Base-by-base conservation (phyloP, 2,329 filamentous ascomycete genomes). In the Ophiostoma tasmaniense region DNA sequence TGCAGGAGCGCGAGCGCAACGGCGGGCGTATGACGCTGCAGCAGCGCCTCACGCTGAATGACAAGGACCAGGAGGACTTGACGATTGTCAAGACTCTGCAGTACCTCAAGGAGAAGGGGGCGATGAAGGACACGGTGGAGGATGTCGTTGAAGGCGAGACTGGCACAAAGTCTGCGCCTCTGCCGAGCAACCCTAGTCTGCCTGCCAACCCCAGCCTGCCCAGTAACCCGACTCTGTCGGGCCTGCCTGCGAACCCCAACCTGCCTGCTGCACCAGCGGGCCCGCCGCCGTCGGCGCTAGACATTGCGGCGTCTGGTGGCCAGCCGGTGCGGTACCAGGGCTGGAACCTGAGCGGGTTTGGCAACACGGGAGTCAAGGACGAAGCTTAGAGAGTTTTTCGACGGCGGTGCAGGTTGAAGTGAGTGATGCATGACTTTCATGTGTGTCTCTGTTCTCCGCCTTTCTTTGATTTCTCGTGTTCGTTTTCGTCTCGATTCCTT, bases 61-160 rank as follows among this genome's bases (percentile, higher is more conserved):
- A 89, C 75, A 88, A 89, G 75, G 86, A 89, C 71, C 86, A 89
- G 75, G 86, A 89, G 74, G 87, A 90, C 75, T 80, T 89, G 73
- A 85, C 86, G 10, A 85, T 89, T 71, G 82, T 90, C 67, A 85
- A 87, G 76, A 87, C 86, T 6, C 87, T 90, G 71, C 85, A 89
- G 73, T 88, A 89, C 73, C 81, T 89, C 71, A 85, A 86, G 72
- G 81, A 87, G 62, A 86, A 83, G 75, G 85, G 85, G n/a, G 76
- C 84, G 66, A 80, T 86, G 76, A 76, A 78, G 67, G 73, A 73
- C n/a, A 77, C 68, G 8, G 33, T 8, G 33, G 33, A 33, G 8
- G 33, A 33, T 33, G 33, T 8, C 1, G 33, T 33, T 8, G 33
- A 33, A 4, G 33, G 33, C 33, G 33, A 33, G 33, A 33, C 33